Conservation (phyloP, 495 filamentous ascomycete genomes). For the Articulospora tetracladia region DNA sequence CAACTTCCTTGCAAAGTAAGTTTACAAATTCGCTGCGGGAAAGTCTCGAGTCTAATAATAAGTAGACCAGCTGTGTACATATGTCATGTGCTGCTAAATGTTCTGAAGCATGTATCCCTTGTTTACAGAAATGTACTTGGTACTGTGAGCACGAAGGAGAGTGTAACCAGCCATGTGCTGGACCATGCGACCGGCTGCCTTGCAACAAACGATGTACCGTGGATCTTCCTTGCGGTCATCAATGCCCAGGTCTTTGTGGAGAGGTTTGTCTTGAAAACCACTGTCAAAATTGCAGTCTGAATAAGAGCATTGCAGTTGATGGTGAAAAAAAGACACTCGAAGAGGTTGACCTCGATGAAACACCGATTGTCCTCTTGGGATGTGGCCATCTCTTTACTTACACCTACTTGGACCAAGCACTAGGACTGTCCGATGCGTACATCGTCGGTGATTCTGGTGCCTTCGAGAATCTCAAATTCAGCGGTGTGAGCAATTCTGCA, state of each 20-base stretch:
- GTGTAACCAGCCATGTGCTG: conserved; percentile 39
- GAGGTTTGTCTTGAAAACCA: conserved; percentile 34
- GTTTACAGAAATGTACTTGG: conserved; percentile 19
- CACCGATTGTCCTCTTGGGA: conserved; percentile 56
- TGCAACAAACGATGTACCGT: conserved; percentile 62
- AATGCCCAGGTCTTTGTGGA: conserved; percentile 38
- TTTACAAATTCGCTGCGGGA: not conserved
- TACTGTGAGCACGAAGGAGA: conserved; percentile 7
- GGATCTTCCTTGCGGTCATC: conserved; percentile 59
- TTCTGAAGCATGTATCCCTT: conserved; percentile 41
- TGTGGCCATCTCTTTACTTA: conserved; percentile 67
- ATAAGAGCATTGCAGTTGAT: conserved; percentile 38
- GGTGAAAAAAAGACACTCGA: conserved; percentile 42
- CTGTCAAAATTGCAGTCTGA: conserved; percentile 19
- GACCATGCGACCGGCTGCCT: conserved; percentile 58
- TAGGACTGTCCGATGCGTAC: conserved; percentile 48
- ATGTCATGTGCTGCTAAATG: conserved; percentile 39
- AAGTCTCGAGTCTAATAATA: not conserved
- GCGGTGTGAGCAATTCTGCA: conserved; percentile 17
- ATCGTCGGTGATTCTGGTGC: conserved; percentile 16
- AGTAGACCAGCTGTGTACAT: conserved; percentile 16
- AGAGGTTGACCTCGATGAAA: conserved; percentile 53
- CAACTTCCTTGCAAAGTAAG: conserved; percentile 18
- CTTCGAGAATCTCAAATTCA: conserved; percentile 16
- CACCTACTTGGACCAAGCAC: conserved; percentile 56